Evolutionary conservation across 73 alveolate species (phyloP), one percentile per base, ranked within the genome.

Genomic region (Paramecium sonneborni): DNA sequence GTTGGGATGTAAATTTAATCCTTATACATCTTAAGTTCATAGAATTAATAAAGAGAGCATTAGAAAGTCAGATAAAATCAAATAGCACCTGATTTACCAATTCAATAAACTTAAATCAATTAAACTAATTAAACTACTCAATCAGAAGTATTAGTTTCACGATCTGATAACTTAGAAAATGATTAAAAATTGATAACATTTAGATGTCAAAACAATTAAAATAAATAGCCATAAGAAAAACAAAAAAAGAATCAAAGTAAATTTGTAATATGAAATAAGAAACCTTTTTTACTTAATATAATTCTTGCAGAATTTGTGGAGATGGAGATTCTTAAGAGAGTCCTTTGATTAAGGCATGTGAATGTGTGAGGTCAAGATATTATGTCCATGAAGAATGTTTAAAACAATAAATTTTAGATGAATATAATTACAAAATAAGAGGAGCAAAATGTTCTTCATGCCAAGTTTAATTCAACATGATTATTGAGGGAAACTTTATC

Each of bases 341-440:
- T 12, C 90, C 90, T 23, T 79, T 79, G 26, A 38, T 79, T 26
- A 79, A 44, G 9, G 76, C 90, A 18, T 79, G 90, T 79, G 41
- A 43, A 24, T 79, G 90, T 12, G 55, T 46, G 10, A 79, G 74
- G 32, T 30, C 90, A 5, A 79, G 72, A 44, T 39, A 43, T 30
- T 79, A 41, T 79, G 90, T 79, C 41, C 90, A 79, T 79, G 90
- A 79, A 44, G 90, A 79, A 10, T 79, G 90, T 14, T 39, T 79
- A 46, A 79, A 79, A 24, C 26, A 32, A 12, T 30, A 38, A 79
- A 79, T 79, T 20, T 20, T 79, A 12, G 90, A 79, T 23, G 90
- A 79, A 39, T 79, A 79, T 46, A 38, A 79, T 12, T 79, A 32
- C 14, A 79, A 41, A 46, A 41, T 79, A 21, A 79, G 72, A 44